Base-by-base conservation (phyloP, 148 eudicot species). In the Cornus florida region DNA sequence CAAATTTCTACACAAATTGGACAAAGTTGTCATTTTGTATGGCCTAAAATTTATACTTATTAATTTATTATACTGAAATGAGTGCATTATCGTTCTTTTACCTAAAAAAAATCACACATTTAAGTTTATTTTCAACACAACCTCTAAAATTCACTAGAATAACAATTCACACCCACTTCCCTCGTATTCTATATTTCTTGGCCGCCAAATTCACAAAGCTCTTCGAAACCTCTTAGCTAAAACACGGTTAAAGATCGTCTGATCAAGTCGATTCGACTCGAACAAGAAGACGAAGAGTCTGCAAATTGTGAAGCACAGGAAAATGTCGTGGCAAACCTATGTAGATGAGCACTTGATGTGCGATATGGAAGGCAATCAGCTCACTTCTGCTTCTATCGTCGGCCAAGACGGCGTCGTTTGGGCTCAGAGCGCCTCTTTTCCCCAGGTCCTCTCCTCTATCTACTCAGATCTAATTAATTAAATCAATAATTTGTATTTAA, bases 311-410 rank as follows among this genome's bases (percentile, higher is more conserved):
- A 39, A 38, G 17, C 7, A 35, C 11, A 38, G 33, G 28, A 78
- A 80, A 39, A 87, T 85, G 92, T 87, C 90, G 80, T 88, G 87
- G 90, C 85, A 90, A 80, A 38, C 80, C 0, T 90, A 90, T 66
- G 88, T 88, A 0, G 91, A 88, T 62, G 93, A 90, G 3, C 93
- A 90, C 80, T 81, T 90, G 84, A 79, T 90, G 91, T 90, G 93
- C 67, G 84, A 83, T 11, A 80, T 82, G 43, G 89, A 88, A 3
- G 89, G 86, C 14, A 69, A 83, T 16, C 72, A 48, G 23, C 93
- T 90, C 80, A 67, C 86, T 13, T 50, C 89, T 33, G 91, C 93
- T 13, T 91, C 89, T 20, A 90, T 90, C 69, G 69, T 85, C 56
- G 93, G 93, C 69, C 75, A 75, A 43, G 93, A 90, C 68, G 89